Evolutionary conservation across 106 monocot species (phyloP).

Genomic region (Platanthera guangdongensis): DNA sequence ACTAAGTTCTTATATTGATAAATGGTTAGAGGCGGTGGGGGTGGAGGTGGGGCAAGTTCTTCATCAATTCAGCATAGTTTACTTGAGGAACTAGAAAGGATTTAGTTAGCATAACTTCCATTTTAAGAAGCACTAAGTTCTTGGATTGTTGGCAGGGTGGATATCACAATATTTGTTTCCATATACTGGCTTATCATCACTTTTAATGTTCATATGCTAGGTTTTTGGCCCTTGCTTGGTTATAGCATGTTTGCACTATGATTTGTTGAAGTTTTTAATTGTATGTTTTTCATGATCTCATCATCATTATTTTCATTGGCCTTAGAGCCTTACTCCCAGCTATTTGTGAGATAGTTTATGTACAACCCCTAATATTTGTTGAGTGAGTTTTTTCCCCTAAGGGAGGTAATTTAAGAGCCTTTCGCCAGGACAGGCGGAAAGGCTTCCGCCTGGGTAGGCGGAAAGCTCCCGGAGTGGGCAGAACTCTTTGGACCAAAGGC

Average conservation of each 20-base stretch:
- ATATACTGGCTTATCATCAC: neutral
- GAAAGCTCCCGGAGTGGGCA: no score
- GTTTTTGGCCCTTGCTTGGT: neutral
- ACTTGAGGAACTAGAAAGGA: neutral
- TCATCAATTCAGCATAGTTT: neutral
- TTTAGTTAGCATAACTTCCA: neutral
- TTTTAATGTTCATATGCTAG: neutral
- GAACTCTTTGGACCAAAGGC: no score
- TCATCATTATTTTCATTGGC: neutral
- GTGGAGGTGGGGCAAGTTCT: neutral
- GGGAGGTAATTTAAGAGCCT: no score
- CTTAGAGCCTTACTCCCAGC: neutral
- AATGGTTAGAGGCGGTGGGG: neutral
- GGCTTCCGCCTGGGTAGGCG: no score
- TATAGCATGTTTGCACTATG: neutral
- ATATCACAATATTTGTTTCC: neutral
- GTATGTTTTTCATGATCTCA: neutral
- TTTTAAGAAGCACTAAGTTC: neutral
- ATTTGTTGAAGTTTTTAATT: neutral
- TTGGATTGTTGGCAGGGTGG: neutral
- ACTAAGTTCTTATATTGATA: neutral
- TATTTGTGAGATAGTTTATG: neutral
- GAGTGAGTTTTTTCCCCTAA: no score
- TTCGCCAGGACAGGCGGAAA: no score
- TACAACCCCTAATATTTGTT: no score